A percentile compares a stretch with the other conserved stretches of the same genome.
These are phyloP conservation scores for Colletotrichum eremochloae DNA, from an alignment of 2,329 filamentous ascomycete genomes.

Conservation along the genomic window DNA sequence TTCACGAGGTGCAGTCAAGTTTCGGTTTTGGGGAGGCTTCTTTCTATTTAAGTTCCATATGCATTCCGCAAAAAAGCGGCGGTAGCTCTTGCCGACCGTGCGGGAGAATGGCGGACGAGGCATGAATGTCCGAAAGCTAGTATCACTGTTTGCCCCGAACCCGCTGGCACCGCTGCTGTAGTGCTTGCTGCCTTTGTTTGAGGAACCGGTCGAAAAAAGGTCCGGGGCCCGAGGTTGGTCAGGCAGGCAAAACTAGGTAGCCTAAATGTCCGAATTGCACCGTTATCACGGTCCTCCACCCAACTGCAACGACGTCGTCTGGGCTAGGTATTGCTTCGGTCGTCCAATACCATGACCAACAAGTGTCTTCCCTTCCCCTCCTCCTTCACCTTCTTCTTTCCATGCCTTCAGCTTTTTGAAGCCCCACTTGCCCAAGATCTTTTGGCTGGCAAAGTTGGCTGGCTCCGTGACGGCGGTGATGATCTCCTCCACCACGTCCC, in stretches of 20 bases:
- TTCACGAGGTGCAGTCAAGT: neutral
- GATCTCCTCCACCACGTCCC: slow-evolving; percentile 53
- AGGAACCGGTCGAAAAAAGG: neutral
- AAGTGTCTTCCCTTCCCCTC: slow-evolving; percentile 7
- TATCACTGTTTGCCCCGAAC: neutral
- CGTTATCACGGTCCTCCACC: neutral
- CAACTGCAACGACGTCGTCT: neutral
- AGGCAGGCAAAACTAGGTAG: neutral
- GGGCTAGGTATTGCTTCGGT: neutral
- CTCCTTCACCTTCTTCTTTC: slow-evolving; percentile 46
- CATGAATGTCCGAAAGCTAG: slow-evolving; percentile 27
- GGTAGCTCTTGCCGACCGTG: slow-evolving; percentile 3
- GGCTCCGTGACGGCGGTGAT: slow-evolving; percentile 62
- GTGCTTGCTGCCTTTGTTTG: too few relatives aligned
- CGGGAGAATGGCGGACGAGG: slow-evolving; percentile 23
- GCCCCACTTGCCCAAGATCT: slow-evolving; percentile 69
- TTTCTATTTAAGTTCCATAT: neutral
- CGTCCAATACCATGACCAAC: slow-evolving; percentile 25
- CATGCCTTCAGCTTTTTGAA: slow-evolving; percentile 63
- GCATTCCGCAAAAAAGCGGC: neutral
- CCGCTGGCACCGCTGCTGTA: too few relatives aligned
- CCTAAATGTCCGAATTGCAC: slow-evolving; percentile 1
- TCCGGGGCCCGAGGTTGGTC: neutral
- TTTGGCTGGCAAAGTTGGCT: slow-evolving; percentile 66
- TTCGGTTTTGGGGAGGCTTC: neutral